These are phyloP conservation scores for Thymus quinquecostatus DNA, from an alignment of 257 asterid genomes.

Conservation along the genomic window DNA sequence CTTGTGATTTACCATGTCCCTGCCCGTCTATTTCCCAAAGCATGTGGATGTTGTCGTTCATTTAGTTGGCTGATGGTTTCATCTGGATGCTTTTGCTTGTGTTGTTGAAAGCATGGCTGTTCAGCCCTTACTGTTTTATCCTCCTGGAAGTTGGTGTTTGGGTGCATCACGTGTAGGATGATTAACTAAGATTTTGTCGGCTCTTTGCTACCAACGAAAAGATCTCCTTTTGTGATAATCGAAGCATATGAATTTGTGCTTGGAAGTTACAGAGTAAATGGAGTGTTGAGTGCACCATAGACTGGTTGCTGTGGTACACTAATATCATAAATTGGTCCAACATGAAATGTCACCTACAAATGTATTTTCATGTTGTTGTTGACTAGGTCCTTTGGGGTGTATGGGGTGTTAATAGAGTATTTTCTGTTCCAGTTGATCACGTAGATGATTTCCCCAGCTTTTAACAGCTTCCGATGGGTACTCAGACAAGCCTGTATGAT, in stretches of 20 bases:
- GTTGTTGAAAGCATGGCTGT: slow-evolving; percentile 10
- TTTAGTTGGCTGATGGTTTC: slow-evolving; percentile 35
- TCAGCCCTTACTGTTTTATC: slow-evolving; percentile 11
- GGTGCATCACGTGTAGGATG: background rate
- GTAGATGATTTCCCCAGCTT: slow-evolving; percentile 21
- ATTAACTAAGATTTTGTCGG: slow-evolving; percentile 15
- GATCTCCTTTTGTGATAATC: slow-evolving; percentile 14
- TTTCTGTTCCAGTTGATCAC: slow-evolving; percentile 27
- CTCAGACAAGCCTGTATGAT: slow-evolving; percentile 16
- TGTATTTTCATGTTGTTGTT: slow-evolving; percentile 3
- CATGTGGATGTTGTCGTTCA: slow-evolving; percentile 31
- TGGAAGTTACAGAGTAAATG: slow-evolving; percentile 23
- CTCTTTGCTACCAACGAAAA: slow-evolving; percentile 25
- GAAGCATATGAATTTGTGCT: slow-evolving; percentile 16
- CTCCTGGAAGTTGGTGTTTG: slow-evolving; percentile 18
- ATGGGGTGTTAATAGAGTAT: slow-evolving; percentile 22
- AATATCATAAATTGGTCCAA: slow-evolving; percentile 16
- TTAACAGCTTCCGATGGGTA: slow-evolving; percentile 16
- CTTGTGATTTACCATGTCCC: slow-evolving; percentile 38
- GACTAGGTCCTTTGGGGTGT: slow-evolving; percentile 23
- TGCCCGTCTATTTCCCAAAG: slow-evolving; percentile 35
- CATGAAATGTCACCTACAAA: slow-evolving; percentile 4
- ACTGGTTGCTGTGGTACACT: slow-evolving; percentile 20
- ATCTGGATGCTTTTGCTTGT: slow-evolving; percentile 14
- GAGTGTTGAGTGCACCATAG: background rate